These are phyloP conservation scores for Calonectria leucothoes DNA, from an alignment of 2,329 filamentous ascomycete species.

Conservation along the genomic window DNA sequence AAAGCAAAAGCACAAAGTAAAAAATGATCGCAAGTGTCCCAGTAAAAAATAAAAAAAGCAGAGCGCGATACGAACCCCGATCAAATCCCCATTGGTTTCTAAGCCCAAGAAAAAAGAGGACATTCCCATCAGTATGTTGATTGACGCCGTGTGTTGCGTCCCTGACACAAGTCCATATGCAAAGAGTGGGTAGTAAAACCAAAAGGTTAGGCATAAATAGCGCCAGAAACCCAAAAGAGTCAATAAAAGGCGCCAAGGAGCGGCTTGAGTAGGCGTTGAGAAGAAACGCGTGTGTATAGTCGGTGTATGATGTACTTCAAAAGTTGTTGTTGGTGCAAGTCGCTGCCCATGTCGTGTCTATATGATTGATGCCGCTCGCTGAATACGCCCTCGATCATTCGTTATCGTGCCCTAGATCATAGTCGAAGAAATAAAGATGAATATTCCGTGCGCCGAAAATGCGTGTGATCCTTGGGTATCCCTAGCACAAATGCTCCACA, in stretches of 20 bases:
- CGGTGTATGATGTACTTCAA: conserved; percentile 31
- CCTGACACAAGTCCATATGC: conserved; percentile 15
- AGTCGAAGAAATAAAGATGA: conserved; percentile 40
- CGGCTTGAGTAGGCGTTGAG: conserved; percentile 31
- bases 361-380: conserved; percentile 42
- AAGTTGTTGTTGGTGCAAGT: conserved; percentile 35
- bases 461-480: conserved; percentile 46
- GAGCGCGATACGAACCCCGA: conserved; percentile 15
- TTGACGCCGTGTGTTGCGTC: neutral
- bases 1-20: conserved; percentile 22
- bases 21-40: conserved; percentile 9
- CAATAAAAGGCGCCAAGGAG: conserved; percentile 34
- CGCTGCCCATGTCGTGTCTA: conserved; percentile 47
- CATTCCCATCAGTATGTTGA: neutral
- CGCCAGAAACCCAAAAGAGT: conserved; percentile 27
- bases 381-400: conserved; percentile 38
- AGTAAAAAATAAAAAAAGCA: conserved; percentile 2
- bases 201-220: conserved; percentile 16
- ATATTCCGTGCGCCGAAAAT: conserved; percentile 47
- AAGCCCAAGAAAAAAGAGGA: conserved; percentile 14
- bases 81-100: conserved; percentile 12
- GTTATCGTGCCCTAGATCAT: conserved; percentile 41
- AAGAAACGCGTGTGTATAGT: conserved; percentile 23
- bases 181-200: conserved; percentile 12
- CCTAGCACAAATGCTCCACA: conserved; percentile 42